phyloP scores from a whole-genome alignment of 805 yeast species.

The Saccharomycopsis schoenii region DNA sequence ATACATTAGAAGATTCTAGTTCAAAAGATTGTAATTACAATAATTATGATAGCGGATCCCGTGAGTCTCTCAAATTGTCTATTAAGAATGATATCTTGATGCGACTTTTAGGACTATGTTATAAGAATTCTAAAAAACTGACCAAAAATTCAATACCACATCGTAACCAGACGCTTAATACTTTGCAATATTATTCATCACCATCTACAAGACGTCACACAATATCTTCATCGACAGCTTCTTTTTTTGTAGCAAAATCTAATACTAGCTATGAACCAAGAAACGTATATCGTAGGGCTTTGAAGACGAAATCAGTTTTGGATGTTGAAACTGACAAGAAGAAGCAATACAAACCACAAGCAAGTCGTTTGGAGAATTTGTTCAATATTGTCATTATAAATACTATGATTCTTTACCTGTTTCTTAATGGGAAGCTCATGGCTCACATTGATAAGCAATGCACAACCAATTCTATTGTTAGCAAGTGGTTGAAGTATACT shows the following conservation, averaged over 20 bases:
- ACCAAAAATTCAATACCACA: neutral
- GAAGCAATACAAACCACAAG: neutral
- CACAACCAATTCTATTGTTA: neutral
- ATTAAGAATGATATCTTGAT: neutral
- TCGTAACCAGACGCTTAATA: neutral
- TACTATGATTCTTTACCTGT: neutral
- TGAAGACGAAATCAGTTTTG: neutral
- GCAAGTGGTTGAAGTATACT: neutral
- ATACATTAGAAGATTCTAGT: neutral
- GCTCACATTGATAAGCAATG: neutral
- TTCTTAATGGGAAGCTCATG: neutral
- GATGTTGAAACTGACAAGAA: neutral
- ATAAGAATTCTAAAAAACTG: neutral
- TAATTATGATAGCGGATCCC: neutral
- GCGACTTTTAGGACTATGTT: neutral
- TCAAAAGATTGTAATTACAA: neutral
- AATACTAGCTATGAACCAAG: neutral
- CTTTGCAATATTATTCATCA: neutral
- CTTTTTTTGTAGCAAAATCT: neutral
- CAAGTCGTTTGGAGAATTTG: neutral
- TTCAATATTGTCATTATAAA: constrained; percentile 2
- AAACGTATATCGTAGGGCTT: neutral
- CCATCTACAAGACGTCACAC: neutral
- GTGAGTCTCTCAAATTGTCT: neutral
- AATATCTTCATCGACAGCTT: neutral